Conservation (phyloP, 164 flowering plant genomes). For the Piper longum region DNA sequence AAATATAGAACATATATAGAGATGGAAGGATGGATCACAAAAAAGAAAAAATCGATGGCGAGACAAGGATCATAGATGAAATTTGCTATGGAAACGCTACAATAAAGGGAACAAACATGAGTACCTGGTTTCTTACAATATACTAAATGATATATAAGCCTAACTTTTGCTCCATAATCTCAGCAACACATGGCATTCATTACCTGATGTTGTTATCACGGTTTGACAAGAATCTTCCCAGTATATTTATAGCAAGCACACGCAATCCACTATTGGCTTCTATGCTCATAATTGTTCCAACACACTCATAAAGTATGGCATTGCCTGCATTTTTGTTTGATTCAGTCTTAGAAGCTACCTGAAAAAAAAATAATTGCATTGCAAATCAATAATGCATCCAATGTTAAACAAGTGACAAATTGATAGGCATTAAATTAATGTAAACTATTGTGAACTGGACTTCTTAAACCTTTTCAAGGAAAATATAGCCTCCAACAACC, state of each 20-base stretch:
- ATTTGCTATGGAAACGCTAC: not conserved
- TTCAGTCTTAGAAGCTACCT: slow-evolving; percentile 99
- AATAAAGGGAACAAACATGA: not conserved
- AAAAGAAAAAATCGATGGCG: not conserved
- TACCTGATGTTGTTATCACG: slow-evolving; percentile 99
- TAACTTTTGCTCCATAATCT: not conserved
- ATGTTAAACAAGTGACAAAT: no score
- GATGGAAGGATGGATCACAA: not conserved
- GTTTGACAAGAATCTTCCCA: slow-evolving; percentile 96
- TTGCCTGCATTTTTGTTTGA: slow-evolving; percentile 97
- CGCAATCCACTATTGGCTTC: slow-evolving; percentile 96
- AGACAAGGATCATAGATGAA: not conserved
- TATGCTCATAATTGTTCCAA: slow-evolving; percentile 87
- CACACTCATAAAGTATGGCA: slow-evolving; percentile 97
- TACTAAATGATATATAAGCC: not conserved
- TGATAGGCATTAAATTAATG: no score
- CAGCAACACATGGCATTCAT: not conserved
- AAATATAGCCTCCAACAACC: no score
- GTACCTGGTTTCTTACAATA: no score
- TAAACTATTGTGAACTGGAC: no score
- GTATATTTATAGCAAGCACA: slow-evolving; percentile 93
- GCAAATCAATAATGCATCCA: not conserved
- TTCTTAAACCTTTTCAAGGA: no score
- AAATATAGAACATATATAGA: no score
- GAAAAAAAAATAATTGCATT: not conserved